Evolutionary conservation across 2,329 filamentous ascomycete species (phyloP).

Genomic region (Verticillium isaacii): DNA sequence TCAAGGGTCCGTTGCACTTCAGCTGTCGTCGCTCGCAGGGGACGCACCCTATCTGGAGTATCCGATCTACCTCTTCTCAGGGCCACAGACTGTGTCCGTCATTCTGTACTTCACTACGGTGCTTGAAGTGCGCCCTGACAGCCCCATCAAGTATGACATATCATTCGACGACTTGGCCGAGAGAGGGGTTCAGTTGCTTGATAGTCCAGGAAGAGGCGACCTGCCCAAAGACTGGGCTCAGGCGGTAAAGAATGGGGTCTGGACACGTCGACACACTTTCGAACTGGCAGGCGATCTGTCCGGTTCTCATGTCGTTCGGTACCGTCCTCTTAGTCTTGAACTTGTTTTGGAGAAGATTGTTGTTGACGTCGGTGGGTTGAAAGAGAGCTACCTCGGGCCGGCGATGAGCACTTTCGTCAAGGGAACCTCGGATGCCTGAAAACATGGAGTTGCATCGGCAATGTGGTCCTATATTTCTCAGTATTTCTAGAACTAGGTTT

Average conservation of each 20-base stretch:
- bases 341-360: conserved; percentile 31
- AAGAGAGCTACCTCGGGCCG: conserved; percentile 29
- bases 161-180: conserved; percentile 33
- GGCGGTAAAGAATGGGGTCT: conserved; percentile 45
- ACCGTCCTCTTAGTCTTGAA: conserved; percentile 24
- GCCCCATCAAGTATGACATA: conserved; percentile 44
- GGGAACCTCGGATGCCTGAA: background rate
- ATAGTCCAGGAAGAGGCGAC: conserved; percentile 21
- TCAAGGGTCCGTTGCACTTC: conserved; percentile 15
- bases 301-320: conserved; percentile 24
- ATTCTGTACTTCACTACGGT: conserved; percentile 31
- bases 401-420: conserved; percentile 20
- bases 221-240: conserved; percentile 42
- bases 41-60: conserved; percentile 19
- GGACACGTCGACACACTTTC: conserved; percentile 34
- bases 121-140: conserved; percentile 45
- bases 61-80: conserved; percentile 23
- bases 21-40: conserved; percentile 11
- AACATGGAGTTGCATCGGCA: background rate
- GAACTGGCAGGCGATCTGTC: conserved; percentile 7
- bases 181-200: conserved; percentile 23
- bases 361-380: conserved; percentile 24
- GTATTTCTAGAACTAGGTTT: too few species aligned
- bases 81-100: conserved; percentile 16
- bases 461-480: too few species aligned